These are phyloP conservation scores for Pseudocercospora fuligena DNA, from an alignment of 2,329 filamentous ascomycete genomes.

Conservation along the genomic window DNA sequence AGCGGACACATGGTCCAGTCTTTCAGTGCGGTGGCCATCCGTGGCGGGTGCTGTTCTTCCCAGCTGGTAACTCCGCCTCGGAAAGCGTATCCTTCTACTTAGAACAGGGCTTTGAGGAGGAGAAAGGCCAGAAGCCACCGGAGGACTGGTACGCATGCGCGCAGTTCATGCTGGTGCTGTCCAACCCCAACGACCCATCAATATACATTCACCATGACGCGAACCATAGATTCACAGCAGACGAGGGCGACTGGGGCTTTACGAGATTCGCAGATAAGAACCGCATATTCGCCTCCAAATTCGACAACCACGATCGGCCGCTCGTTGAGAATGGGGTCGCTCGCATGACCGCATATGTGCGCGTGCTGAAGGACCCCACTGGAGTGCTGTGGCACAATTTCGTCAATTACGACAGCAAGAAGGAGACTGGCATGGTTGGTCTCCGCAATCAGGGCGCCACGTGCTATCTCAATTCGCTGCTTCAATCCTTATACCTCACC, in stretches of 20 bases:
- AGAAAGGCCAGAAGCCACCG: slow-evolving; percentile 68
- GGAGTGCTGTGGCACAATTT: slow-evolving; percentile 92
- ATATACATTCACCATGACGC: slow-evolving; percentile 77
- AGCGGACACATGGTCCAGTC: slow-evolving; percentile 84
- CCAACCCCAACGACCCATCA: slow-evolving; percentile 91
- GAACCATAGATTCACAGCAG: slow-evolving; percentile 94
- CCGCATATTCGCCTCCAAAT: slow-evolving; percentile 78
- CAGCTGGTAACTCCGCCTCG: slow-evolving; percentile 84
- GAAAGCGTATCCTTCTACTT: slow-evolving; percentile 95
- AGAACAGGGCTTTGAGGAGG: slow-evolving; percentile 84
- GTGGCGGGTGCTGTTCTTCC: slow-evolving; percentile 96
- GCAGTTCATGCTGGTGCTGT: slow-evolving; percentile 91
- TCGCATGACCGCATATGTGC: slow-evolving; percentile 81
- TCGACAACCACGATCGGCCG: slow-evolving; percentile 71
- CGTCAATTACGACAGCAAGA: slow-evolving; percentile 97
- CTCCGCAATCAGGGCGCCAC: slow-evolving; percentile 92
- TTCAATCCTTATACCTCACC: slow-evolving; percentile 55
- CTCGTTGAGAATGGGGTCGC: slow-evolving; percentile 77
- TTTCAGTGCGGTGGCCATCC: slow-evolving; percentile 87
- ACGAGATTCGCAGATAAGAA: slow-evolving; percentile 92
- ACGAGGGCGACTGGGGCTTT: slow-evolving; percentile 98
- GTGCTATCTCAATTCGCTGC: slow-evolving; percentile 58
- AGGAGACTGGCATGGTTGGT: slow-evolving; percentile 95
- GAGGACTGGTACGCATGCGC: slow-evolving; percentile 97
- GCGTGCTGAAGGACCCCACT: slow-evolving; percentile 83